Base-by-base conservation (phyloP, 2,329 filamentous ascomycete genomes). In the Hypoxylon sp. region DNA sequence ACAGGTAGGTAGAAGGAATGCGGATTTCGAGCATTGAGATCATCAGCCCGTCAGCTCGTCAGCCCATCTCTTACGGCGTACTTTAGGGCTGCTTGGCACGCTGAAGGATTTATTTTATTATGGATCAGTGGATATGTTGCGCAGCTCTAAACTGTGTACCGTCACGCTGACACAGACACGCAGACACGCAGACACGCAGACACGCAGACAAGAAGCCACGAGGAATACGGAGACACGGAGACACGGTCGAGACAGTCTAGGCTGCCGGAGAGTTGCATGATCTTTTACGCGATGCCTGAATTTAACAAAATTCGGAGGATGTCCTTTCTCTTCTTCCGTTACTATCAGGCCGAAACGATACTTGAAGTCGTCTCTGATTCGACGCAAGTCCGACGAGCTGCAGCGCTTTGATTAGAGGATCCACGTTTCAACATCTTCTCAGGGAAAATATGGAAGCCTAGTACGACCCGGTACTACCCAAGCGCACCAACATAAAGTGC, bases 341-440 rank as follows among this genome's bases (percentile, higher is more conserved):
- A 6, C 1, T 24, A 24, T 41, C 13, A 15, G 3, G 20, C 9
- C 8, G 8, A 13, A n/a, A 13, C 11, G n/a, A 23, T n/a, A 38
- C 4, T 20, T 3, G 11, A 31, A 11, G 40, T 31, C 27, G 10
- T 18, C 26, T 42, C 35, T 54, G 55, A 54, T 59, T 62, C 27
- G 52, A 43, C 23, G 26, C 26, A 26, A 52, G 20, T 41, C 24
- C 46, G 41, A 62, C 26, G 21, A 55, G 26, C 21, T 46, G 46
- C 27, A 46, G 24, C 24, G 37, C 38, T 38, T 47, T 50, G 29
- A 55, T 55, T 48, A 53, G 35, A 23, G 43, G 40, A 49, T 29
- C 48, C 43, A 48, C 31, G 43, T n/a, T 45, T 38, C 20, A 23
- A 43, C 18, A 26, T 13, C 58, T 29, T 42, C 38, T 40, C 4